phyloP scores from a whole-genome alignment of 2,329 filamentous ascomycete genomes.

The Fusarium pininemorale region DNA sequence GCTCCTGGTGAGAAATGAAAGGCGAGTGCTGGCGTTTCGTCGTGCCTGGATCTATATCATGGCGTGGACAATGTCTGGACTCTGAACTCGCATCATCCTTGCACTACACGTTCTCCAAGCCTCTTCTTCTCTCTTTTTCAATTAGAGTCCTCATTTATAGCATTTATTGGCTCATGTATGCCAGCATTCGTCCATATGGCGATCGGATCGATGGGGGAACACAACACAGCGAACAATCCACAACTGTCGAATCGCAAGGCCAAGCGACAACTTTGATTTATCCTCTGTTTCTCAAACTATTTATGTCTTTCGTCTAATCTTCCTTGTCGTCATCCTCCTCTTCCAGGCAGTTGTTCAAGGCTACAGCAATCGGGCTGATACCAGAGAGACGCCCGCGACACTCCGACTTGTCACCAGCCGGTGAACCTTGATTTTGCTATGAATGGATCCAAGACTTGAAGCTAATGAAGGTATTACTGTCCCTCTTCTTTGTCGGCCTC shows the following conservation, averaged over 20 bases:
- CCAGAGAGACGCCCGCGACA: background rate
- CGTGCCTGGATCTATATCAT: background rate
- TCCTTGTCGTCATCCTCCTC: rapidly evolving
- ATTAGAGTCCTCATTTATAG: rapidly evolving
- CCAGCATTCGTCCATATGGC: too few species aligned
- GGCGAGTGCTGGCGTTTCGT: background rate
- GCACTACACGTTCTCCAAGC: rapidly evolving
- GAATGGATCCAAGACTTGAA: rapidly evolving
- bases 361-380: background rate
- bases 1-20: background rate
- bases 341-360: background rate
- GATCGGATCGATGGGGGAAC: background rate
- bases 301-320: rapidly evolving
- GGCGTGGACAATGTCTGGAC: background rate
- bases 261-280: rapidly evolving
- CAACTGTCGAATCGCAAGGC: background rate
- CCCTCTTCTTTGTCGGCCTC: rapidly evolving
- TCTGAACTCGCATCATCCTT: background rate
- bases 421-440: too few species aligned
- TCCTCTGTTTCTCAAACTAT: rapidly evolving
- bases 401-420: background rate
- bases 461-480: rapidly evolving
- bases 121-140: background rate
- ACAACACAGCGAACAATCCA: background rate
- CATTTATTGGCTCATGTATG: rapidly evolving